Evolutionary conservation across 176 grass and related monocot genomes (phyloP).

Genomic region (Thalia dealbata): DNA sequence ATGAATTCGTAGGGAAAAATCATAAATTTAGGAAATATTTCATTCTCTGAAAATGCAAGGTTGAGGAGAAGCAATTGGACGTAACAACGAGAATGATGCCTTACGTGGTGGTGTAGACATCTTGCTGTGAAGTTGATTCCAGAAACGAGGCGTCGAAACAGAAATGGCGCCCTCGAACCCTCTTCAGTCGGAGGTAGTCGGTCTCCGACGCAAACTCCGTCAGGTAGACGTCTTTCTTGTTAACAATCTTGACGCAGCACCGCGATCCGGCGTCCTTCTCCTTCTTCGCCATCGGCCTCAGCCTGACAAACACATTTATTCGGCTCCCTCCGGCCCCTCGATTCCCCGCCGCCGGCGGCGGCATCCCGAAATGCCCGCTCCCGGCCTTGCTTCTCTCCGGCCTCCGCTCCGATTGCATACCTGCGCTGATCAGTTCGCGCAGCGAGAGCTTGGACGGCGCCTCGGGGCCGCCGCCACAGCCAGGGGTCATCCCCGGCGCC

Average conservation of each 20-base stretch:
- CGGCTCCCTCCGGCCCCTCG: constrained; percentile 28
- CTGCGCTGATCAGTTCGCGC: constrained; percentile 27
- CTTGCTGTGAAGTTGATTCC: constrained; percentile 55
- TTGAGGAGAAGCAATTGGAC: background rate
- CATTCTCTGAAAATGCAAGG: background rate
- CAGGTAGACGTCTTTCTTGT: constrained; percentile 77
- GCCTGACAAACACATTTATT: constrained; percentile 77
- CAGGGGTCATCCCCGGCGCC: background rate
- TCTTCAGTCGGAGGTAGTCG: constrained; percentile 84
- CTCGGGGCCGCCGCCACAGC: background rate
- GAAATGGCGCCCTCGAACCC: constrained; percentile 77
- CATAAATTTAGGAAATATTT: too few species aligned
- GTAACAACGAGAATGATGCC: background rate
- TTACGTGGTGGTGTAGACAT: constrained; percentile 88
- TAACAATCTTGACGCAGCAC: constrained; percentile 88
- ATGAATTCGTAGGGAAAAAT: too few species aligned
- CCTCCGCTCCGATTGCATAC: constrained; percentile 24
- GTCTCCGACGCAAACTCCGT: constrained; percentile 77
- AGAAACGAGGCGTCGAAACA: constrained; percentile 86
- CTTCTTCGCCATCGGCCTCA: constrained; percentile 36
- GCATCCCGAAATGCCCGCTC: background rate
- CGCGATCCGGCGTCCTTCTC: constrained; percentile 16
- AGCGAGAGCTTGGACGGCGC: constrained; percentile 54
- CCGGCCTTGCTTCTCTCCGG: constrained; percentile 22
- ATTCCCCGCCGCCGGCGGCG: constrained; percentile 18